Conservation (phyloP, 2,329 filamentous ascomycete genomes). For the Scolecobasidium constrictum region DNA sequence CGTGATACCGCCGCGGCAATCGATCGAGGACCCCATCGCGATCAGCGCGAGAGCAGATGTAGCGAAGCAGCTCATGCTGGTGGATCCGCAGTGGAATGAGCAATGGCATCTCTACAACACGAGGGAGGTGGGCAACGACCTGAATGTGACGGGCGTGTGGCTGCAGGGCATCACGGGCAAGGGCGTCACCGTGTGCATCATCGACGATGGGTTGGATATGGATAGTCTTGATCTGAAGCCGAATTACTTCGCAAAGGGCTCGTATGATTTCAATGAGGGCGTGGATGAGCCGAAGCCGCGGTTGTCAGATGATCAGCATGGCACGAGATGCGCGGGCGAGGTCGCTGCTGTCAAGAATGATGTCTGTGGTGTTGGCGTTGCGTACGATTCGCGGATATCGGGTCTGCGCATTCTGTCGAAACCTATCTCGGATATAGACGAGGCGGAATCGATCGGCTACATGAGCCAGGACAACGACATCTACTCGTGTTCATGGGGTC, state of each 20-base stretch:
- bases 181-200: conserved; percentile 81
- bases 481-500: conserved; percentile 98
- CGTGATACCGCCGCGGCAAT: conserved; percentile 19
- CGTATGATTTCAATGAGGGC: conserved; percentile 92
- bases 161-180: conserved; percentile 79
- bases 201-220: conserved; percentile 95
- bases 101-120: conserved; percentile 96
- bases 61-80: conserved; percentile 58
- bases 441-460: conserved; percentile 87
- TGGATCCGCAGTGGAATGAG: conserved; percentile 81
- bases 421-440: conserved; percentile 81
- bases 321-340: conserved; percentile 90
- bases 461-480: conserved; percentile 86
- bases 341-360: conserved; percentile 86
- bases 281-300: conserved; percentile 66
- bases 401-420: conserved; percentile 90
- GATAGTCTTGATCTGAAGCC: conserved; percentile 82
- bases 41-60: conserved; percentile 43
- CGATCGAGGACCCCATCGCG: conserved; percentile 32
- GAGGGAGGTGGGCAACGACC: conserved; percentile 70
- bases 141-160: conserved; percentile 96
- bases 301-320: conserved; percentile 78
- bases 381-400: conserved; percentile 81
- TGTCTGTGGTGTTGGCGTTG: conserved; percentile 90
- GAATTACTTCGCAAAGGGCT: conserved; percentile 89